Evolutionary conservation across 495 filamentous ascomycete species (phyloP).

Genomic region (Aspergillus bridgeri): DNA sequence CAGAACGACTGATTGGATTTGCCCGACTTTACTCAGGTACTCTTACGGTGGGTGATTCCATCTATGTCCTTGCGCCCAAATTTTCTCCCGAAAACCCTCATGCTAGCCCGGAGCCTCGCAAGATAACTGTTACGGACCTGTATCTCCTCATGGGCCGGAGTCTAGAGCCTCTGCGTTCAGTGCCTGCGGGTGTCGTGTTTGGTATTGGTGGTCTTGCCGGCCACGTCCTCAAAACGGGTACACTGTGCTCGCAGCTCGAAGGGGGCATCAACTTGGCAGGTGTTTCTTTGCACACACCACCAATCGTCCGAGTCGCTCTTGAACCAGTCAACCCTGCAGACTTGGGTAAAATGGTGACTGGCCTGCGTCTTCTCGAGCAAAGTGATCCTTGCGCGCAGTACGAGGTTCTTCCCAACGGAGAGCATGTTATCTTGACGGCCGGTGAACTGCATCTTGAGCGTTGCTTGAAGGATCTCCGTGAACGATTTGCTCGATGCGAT

Average conservation of each 20-base stretch:
- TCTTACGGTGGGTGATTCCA: slow-evolving; percentile 78
- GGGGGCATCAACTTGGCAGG: slow-evolving; percentile 93
- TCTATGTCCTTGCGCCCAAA: slow-evolving; percentile 90
- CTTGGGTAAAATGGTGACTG: slow-evolving; percentile 87
- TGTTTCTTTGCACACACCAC: slow-evolving; percentile 68
- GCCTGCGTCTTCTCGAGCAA: slow-evolving; percentile 83
- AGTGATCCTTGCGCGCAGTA: slow-evolving; percentile 96
- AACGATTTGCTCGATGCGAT: slow-evolving; percentile 91
- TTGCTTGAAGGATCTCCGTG: slow-evolving; percentile 88
- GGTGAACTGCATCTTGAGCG: slow-evolving; percentile 94
- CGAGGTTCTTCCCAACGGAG: slow-evolving; percentile 85
- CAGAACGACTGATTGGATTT: slow-evolving; percentile 91
- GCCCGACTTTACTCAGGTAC: slow-evolving; percentile 90
- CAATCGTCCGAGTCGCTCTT: slow-evolving; percentile 92
- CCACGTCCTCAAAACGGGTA: slow-evolving; percentile 89
- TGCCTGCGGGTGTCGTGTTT: slow-evolving; percentile 92
- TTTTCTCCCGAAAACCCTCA: slow-evolving; percentile 80
- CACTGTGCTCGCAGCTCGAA: slow-evolving; percentile 81
- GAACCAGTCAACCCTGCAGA: slow-evolving; percentile 87
- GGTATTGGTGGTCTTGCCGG: slow-evolving; percentile 93
- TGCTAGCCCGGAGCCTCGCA: slow-evolving; percentile 70
- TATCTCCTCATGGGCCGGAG: slow-evolving; percentile 96
- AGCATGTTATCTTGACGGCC: slow-evolving; percentile 92
- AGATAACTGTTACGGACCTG: slow-evolving; percentile 79
- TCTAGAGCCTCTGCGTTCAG: slow-evolving; percentile 75